Evolutionary conservation across 2,329 filamentous ascomycete species (phyloP).

Genomic region (Leptographium galeiforme): DNA sequence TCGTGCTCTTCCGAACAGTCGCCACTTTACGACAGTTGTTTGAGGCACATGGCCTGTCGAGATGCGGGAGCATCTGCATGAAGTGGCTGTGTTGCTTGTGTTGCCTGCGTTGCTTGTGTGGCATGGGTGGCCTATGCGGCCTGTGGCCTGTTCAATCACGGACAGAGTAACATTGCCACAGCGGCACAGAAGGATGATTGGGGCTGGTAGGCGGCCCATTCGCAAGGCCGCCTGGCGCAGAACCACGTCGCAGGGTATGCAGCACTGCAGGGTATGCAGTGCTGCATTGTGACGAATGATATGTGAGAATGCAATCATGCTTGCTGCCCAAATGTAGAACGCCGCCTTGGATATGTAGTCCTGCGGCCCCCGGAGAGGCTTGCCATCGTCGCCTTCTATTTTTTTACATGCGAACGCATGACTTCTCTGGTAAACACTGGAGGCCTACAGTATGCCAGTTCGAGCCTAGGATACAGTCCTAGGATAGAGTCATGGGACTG

Average conservation of each 20-base stretch:
- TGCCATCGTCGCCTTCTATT: neutral
- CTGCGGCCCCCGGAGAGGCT: neutral
- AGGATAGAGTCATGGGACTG: neutral
- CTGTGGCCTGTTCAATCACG: neutral
- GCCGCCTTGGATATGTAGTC: neutral
- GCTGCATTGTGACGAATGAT: neutral
- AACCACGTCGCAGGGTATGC: neutral
- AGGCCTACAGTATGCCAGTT: neutral
- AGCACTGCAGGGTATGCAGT: too few species aligned
- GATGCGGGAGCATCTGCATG: too few species aligned
- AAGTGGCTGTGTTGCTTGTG: too few species aligned
- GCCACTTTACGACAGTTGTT: too few species aligned
- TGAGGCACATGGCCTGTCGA: too few species aligned
- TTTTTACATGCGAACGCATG: neutral
- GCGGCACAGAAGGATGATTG: neutral
- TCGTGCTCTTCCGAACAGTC: too few species aligned
- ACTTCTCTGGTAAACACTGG: neutral
- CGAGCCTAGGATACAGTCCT: neutral
- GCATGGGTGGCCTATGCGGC: too few species aligned
- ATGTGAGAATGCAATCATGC: neutral
- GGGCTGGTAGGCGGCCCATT: neutral
- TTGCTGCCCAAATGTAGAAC: neutral
- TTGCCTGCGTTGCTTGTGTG: too few species aligned
- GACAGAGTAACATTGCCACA: neutral
- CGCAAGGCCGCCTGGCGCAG: neutral